Evolutionary conservation across 164 flowering plant genomes (phyloP), one percentile per base, ranked within the genome.

Genomic region (Magnolia kwangsiensis): DNA sequence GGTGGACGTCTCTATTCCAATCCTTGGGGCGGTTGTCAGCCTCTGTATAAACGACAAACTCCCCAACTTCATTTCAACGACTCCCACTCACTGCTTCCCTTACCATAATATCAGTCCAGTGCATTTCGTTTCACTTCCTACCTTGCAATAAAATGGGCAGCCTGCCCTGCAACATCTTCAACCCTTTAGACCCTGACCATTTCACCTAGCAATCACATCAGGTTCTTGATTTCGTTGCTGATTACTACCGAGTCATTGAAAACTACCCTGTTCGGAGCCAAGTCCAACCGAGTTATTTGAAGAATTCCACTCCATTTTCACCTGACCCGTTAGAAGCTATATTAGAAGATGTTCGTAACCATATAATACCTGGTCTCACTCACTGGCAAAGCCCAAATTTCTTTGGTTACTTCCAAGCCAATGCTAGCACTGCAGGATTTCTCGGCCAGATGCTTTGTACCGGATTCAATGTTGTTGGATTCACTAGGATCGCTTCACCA

Each of bases 321-420:
- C 67, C 72, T 7, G 72, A 75, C 27, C 6, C 72, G 11, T 61
- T 69, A 27, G 73, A 75, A 69, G 10, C 65, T 18, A 75, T 75
- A 29, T 72, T 79, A 23, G 67, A 75, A 16, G 78, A 75, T 51
- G 72, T 79, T 20, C 70, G 24, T 1, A 31, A 7, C 18, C 23
- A 24, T 13, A 78, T 81, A 16, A 67, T 81, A 14, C 80, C 78
- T 3, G 83, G 81, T 24, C 68, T 78, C 7, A 81, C 79, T 50
- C 79, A 81, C 24, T 77, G 79, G 82, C 83, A 74, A 55, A 82
- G 84, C 72, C 84, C 84, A 10, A 78, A 75, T 37, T 81, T 75
- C 55, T 70, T 75, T 68, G 78, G 73, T 1, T 81, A 75, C 61
- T 81, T 72, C 63, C 79, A 51, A 20, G 75, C 79, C 10, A 79